These are phyloP conservation scores for Aureobasidium sp. DNA, from an alignment of 2,329 filamentous ascomycete species.

Conservation along the genomic window DNA sequence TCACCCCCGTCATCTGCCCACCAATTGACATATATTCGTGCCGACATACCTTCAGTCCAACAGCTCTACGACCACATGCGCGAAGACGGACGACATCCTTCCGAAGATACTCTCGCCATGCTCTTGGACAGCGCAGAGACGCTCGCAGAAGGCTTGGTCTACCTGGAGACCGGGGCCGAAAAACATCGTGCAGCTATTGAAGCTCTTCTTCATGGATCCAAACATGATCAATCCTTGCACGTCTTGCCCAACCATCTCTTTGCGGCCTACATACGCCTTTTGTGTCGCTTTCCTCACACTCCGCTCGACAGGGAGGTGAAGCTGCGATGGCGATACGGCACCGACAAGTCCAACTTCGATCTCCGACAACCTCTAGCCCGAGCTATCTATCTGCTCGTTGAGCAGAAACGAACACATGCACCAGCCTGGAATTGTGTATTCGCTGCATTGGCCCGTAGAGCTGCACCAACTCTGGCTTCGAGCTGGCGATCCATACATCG, in stretches of 20 bases:
- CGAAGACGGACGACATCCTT: conserved; percentile 28
- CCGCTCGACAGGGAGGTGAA: conserved; percentile 21
- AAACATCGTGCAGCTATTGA: not conserved
- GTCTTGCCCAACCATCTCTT: conserved; percentile 35
- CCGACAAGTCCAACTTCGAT: conserved; percentile 2
- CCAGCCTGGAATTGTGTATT: conserved; percentile 25
- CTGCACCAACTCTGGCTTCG: not conserved
- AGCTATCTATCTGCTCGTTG: conserved; percentile 25
- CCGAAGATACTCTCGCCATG: conserved; percentile 39
- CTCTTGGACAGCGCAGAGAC: conserved; percentile 49
- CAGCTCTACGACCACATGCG: conserved; percentile 56
- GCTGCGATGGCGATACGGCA: not conserved
- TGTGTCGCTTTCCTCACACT: conserved; percentile 40
- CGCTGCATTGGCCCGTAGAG: conserved; percentile 19
- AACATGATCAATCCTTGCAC: not conserved
- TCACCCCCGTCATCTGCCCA: conserved; percentile 53
- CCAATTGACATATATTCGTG: conserved; percentile 58
- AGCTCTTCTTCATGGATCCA: conserved; percentile 19
- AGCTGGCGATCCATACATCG: not conserved
- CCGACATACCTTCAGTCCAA: conserved; percentile 52
- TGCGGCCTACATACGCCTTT: conserved; percentile 45
- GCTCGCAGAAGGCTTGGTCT: conserved; percentile 42
- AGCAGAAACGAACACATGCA: conserved; percentile 16
- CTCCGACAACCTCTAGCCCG: conserved; percentile 20
- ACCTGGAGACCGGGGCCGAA: conserved; percentile 32